A percentile compares a stretch with the other conserved stretches of the same genome.
phyloP scores from a whole-genome alignment of 495 filamentous ascomycete species.

The Clohesyomyces aquaticus region DNA sequence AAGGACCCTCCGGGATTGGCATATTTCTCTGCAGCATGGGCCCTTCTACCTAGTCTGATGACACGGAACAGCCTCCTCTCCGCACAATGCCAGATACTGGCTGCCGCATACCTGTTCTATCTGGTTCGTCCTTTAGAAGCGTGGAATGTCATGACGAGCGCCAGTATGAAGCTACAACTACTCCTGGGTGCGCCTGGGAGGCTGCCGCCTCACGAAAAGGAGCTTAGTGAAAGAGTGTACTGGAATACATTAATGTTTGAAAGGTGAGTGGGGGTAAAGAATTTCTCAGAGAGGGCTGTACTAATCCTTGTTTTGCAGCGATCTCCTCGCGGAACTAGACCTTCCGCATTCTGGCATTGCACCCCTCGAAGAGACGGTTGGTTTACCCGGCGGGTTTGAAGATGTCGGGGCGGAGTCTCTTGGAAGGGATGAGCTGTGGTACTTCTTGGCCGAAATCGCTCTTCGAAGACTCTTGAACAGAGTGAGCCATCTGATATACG shows the following conservation, averaged over 20 bases:
- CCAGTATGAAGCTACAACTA: slow-evolving; percentile 79
- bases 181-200: slow-evolving; percentile 71
- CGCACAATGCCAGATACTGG: slow-evolving; percentile 77
- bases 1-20: slow-evolving; percentile 75
- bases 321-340: slow-evolving; percentile 78
- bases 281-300: no score
- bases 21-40: slow-evolving; percentile 81
- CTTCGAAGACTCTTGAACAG: slow-evolving; percentile 75
- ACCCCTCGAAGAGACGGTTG: slow-evolving; percentile 78
- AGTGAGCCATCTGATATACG: slow-evolving; percentile 75
- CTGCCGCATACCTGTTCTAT: slow-evolving; percentile 81
- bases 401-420: slow-evolving; percentile 57
- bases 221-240: slow-evolving; percentile 75
- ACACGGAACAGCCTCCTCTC: slow-evolving; percentile 74
- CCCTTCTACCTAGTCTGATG: slow-evolving; percentile 74
- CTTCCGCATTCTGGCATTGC: slow-evolving; percentile 81
- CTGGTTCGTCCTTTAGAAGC: slow-evolving; percentile 79
- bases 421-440: slow-evolving; percentile 79
- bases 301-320: slow-evolving; percentile 47
- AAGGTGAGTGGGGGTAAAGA: no score
- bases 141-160: slow-evolving; percentile 77
- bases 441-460: slow-evolving; percentile 81
- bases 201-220: slow-evolving; percentile 68
- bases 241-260: slow-evolving; percentile 84
- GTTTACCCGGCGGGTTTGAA: slow-evolving; percentile 75